Conservation (phyloP, 257 asterid species). For the Penstemon newberryi region DNA sequence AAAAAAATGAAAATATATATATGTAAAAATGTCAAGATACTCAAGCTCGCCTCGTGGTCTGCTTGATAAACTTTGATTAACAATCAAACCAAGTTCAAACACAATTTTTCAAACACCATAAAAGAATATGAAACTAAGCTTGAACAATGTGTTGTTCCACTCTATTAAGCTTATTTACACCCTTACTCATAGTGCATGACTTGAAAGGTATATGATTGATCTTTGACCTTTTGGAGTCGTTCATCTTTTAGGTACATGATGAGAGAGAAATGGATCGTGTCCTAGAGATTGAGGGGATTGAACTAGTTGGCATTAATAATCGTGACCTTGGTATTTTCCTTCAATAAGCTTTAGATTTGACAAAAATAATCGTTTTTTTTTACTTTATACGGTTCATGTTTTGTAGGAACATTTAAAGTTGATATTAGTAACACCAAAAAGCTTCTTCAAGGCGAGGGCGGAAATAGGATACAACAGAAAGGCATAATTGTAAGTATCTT, state of each 20-base stretch:
- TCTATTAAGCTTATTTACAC: too few relatives aligned
- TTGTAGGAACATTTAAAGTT: slow-evolving; percentile 76
- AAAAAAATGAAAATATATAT: too few relatives aligned
- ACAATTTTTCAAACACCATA: too few relatives aligned
- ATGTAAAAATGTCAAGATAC: too few relatives aligned
- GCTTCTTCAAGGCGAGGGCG: slow-evolving; percentile 86
- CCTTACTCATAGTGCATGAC: too few relatives aligned
- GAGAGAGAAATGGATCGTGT: slow-evolving; percentile 91
- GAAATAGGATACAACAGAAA: slow-evolving; percentile 58
- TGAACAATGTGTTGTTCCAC: too few relatives aligned
- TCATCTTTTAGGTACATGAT: slow-evolving; percentile 73
- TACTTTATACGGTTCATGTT: not conserved
- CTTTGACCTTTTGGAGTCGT: slow-evolving; percentile 15
- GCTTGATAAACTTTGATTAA: too few relatives aligned
- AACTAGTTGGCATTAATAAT: slow-evolving; percentile 87
- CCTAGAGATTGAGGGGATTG: slow-evolving; percentile 66
- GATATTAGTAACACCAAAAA: slow-evolving; percentile 78
- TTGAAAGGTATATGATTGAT: not conserved
- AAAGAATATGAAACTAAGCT: too few relatives aligned
- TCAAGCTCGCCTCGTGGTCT: too few relatives aligned
- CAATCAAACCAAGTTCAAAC: too few relatives aligned
- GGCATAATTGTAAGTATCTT: slow-evolving; percentile 60
- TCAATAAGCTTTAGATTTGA: not conserved
- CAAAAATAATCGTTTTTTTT: not conserved
- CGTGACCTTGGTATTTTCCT: slow-evolving; percentile 68